Evolutionary conservation across 257 asterid species (phyloP), one percentile per base, ranked within the genome.

Genomic region (Striga asiatica): DNA sequence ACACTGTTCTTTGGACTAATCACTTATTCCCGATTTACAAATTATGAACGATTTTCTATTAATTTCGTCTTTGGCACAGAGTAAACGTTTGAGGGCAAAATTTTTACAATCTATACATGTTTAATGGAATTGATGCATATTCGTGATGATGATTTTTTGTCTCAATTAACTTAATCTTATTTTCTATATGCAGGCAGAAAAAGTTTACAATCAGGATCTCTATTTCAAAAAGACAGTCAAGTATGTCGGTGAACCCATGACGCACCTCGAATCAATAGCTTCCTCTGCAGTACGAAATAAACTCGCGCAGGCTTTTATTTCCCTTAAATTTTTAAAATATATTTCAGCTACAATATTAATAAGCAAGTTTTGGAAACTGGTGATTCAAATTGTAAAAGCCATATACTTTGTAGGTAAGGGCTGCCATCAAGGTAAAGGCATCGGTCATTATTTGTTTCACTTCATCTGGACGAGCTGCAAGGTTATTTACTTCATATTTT

Each of bases 391-490:
- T 2, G 3, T 34, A 23, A 32, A 17, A 7, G 12, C 11, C 2
- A 35, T 9, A 13, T 48, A 50, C 48, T 23, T 66, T 71, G 23
- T 53, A 89, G 97, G 97, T 89, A 8, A 86, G 96, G 22, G 96
- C 98, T 34, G 96, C 96, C 39, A 78, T 83, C 67, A 89, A 89
- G 82, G 98, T 89, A 29, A 86, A 83, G 74, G 96, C 96, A 45
- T 86, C 96, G 11, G 89, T 83, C 50, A 81, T 86, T 47, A 83
- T 89, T 14, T 89, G 98, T 48, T 86, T 89, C 79, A 89, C 98
- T 45, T 89, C 95, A 57, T 83, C 95, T n/a, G 96, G 96, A 78
- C 75, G 95, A 68, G 89, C 98, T 46, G 91, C 98, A 57, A 82
- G 96, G 96, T 85, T 41, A 4, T 7, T 29, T 29, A 1, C 2